Conservation (phyloP, 257 asterid species). For the Solanum pinnatisectum region DNA sequence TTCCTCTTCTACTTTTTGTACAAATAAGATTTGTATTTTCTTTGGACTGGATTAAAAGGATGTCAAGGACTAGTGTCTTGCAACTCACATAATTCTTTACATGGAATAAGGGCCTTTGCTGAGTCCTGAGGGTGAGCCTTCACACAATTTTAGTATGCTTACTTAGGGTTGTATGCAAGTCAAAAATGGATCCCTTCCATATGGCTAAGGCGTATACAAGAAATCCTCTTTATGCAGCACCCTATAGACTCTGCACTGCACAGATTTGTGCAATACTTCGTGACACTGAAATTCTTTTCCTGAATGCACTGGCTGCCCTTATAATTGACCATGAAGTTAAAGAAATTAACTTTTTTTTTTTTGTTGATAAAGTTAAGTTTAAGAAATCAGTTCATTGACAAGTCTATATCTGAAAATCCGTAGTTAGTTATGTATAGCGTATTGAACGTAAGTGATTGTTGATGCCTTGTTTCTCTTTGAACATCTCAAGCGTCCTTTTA, state of each 20-base stretch:
- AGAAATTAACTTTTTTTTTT: background rate
- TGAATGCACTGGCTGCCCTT: background rate
- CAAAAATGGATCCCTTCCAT: background rate
- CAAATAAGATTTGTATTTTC: background rate
- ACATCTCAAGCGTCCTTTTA: background rate
- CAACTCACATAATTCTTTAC: background rate
- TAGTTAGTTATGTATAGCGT: background rate
- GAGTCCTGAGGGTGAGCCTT: background rate
- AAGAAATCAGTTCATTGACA: background rate
- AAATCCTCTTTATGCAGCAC: background rate
- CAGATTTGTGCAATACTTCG: background rate
- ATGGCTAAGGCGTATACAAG: background rate
- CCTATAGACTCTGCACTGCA: background rate
- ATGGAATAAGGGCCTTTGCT: background rate
- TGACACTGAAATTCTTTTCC: background rate
- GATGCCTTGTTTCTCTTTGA: background rate
- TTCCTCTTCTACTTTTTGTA: background rate
- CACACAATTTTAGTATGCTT: background rate
- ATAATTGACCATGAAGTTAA: background rate
- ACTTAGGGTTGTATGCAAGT: background rate
- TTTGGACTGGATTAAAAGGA: background rate
- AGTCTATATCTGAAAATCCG: background rate
- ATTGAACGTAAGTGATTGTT: background rate
- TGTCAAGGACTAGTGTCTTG: background rate
- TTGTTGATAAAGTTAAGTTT: background rate